Base-by-base conservation (phyloP, 2,329 filamentous ascomycete genomes). In the Aspergillus cejpii region DNA sequence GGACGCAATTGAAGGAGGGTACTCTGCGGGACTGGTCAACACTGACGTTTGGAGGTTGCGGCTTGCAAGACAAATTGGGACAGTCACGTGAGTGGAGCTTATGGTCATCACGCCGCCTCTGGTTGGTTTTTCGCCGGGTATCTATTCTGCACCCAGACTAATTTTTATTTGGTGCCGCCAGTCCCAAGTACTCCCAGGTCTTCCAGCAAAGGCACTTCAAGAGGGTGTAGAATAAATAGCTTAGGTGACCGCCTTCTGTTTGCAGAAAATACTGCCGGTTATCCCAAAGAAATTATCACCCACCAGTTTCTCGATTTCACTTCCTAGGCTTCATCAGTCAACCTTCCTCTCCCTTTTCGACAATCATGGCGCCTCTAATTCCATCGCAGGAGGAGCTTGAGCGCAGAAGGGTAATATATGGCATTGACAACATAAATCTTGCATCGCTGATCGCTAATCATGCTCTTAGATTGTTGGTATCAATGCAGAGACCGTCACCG, bases 401-500 rank as follows among this genome's bases (percentile, higher is more conserved):
- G 49, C 62, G 65, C 48, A 62, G 70, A 56, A 68, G 67, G 59
- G 70, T 73, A 62, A 46, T 53, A 12, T 52, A 12, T 33, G 23
- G 57, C 53, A n/a, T n/a, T n/a, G n/a, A n/a, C n/a, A n/a, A 19
- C 15, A 11, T 41, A 6, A 6, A 19, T 41, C 17, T 5, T 2
- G 23, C 17, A 20, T 26, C 27, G 29, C 42, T 48, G 43, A 51
- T 44, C 21, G 17, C 54, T 57, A 52, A 56, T 36, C 39, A 14
- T 17, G 39, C 20, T 47, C 40, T 41, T 58, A 95, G 86, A 84
- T 87, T 57, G 83, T 98, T 61, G 81, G 84, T 57, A 83, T 98
- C 71, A 87, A 92, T 67, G 75, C 82, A 56, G 92, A 98, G 71
- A 96, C 87, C 17, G 85, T 98, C 61, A 86, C 85, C 56, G 82